Evolutionary conservation across 306 rosid genomes (phyloP).

Genomic region (Amphicarpaea edgeworthii): DNA sequence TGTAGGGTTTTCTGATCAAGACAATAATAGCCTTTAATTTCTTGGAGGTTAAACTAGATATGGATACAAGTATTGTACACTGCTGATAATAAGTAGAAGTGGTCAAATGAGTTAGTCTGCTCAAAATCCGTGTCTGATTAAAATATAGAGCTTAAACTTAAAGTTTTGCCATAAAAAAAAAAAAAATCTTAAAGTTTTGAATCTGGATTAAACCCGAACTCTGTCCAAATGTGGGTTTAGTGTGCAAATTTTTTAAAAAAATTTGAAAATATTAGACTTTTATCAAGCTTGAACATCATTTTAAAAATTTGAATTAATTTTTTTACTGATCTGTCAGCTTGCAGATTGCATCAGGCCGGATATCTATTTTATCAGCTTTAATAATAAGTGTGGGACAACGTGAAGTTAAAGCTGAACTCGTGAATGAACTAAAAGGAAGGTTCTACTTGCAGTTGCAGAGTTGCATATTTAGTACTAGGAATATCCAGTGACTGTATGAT

Average conservation of each 20-base stretch:
- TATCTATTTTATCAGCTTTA: neutral
- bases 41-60: neutral
- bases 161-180: too few relatives aligned
- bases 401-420: neutral
- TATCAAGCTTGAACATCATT: neutral
- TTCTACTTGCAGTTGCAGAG: neutral
- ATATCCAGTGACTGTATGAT: neutral
- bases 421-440: neutral
- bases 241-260: too few relatives aligned
- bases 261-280: too few relatives aligned
- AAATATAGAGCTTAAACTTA: too few relatives aligned
- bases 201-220: too few relatives aligned
- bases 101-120: neutral
- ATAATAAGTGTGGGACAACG: neutral
- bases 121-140: too few relatives aligned
- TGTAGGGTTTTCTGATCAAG: neutral
- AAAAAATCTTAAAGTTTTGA: too few relatives aligned
- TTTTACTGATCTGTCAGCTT: neutral
- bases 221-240: too few relatives aligned
- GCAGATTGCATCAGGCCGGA: neutral
- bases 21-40: slow-evolving; percentile 7
- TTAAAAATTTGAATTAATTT: neutral
- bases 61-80: neutral
- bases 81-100: neutral
- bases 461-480: neutral